Evolutionary conservation across 2,329 filamentous ascomycete species (phyloP), one percentile per base, ranked within the genome.

Genomic region (Pseudopithomyces chartarum): DNA sequence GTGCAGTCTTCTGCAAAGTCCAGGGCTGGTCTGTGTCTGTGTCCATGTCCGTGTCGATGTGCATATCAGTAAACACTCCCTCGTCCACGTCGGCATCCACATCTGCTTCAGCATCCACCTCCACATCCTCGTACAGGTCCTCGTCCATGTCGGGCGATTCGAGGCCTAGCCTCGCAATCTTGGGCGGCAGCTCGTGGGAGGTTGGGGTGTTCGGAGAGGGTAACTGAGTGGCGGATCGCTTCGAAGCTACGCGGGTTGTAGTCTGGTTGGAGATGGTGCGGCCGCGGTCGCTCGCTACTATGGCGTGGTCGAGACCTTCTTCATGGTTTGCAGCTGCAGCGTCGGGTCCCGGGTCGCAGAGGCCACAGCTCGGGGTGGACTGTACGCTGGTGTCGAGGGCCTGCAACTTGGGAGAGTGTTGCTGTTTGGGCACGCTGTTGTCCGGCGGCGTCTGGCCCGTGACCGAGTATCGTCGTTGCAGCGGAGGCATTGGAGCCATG

Each of bases 401-500:
- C 60, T 73, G 70, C 39, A 73, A 65, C 58, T 75, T 75, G 22
- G 73, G 70, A 8, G 71, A 73, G 56, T 63, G 61, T 20, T 55
- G 55, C 45, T 68, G 66, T 59, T 73, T 59, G 57, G 65, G 63
- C 34, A 67, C 69, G 15, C 33, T 69, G 52, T 71, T 63, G 62
- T 74, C 70, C 10, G 71, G 71, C 43, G 71, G 71, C 46, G 69
- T 73, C 59, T 74, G 69, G 52, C 73, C 72, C 8, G 73, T 74
- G 53, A 75, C 70, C 20, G 71, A 74, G 62, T 75, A 75, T 52
- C 73, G 65, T 44, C 73, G 71, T 60, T 74, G 73, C 52, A 69
- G 62, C 32, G 65, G 65, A 67, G 72, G 73, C 19, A 57, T 53
- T 23, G 36, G 20, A 33, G 49, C 44, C 46, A 45, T 45, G 34